Base-by-base conservation (phyloP, 345 rosid species). In the Pugionium dolabratum region DNA sequence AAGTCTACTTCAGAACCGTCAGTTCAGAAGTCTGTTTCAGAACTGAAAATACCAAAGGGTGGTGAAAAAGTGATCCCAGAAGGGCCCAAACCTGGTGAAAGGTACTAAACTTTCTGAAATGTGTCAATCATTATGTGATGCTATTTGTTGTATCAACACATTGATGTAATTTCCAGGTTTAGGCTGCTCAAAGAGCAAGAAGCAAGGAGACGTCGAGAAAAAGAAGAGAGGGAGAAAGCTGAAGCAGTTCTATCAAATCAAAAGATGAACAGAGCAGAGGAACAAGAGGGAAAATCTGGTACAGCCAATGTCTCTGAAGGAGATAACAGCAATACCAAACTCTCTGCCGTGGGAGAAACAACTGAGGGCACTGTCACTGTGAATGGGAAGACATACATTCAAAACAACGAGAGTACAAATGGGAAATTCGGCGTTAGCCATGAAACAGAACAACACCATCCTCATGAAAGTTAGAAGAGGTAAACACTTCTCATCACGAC, bases 171-270 rank as follows among this genome's bases (percentile, higher is more conserved):
- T 34, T 59, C 43, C 82, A 88, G 98, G 81, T 93, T 93, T 80
- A 88, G 79, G 72, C 75, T 75, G 71, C 35, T 88, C 46, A 93
- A 88, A 79, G 96, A 90, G 84, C 83, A 86, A 79, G 97, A 93
- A 76, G 85, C 81, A 25, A 90, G 79, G 78, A 81, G 76, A 82
- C 85, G 51, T 69, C 79, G 6, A 53, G 82, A 87, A 73, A 80
- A 73, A 70, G 96, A 87, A 78, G 91, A 81, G 66, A 77, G 71
- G 74, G 77, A 58, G 78, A 83, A 77, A 62, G 75, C 80, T 39
- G 84, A 79, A 76, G 85, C 80, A 72, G 79, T 62, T 36, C 53
- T 74, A 0, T 73, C 75, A 50, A 53, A 60, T 72, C 78, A 66
- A 58, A 77, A 66, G 60, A 75, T 65, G 32, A 18, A 74, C 74